phyloP scores from a whole-genome alignment of 2,329 filamentous ascomycete species.

The Aspergillus neotritici region DNA sequence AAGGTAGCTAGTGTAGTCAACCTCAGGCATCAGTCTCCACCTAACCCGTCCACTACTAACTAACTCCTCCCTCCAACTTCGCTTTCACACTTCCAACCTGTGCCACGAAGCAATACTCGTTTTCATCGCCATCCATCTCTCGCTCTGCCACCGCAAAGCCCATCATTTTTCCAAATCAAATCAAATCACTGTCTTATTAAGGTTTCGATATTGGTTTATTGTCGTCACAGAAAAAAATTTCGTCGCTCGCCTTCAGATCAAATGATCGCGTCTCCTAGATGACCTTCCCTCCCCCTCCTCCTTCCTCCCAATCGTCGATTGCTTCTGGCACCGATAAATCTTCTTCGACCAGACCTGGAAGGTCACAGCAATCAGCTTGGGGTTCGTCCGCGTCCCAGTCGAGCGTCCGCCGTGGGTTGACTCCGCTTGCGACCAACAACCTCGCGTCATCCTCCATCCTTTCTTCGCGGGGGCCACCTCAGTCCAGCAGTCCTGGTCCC shows the following conservation, averaged over 20 bases:
- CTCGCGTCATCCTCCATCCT: conserved; percentile 38
- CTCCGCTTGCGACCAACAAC: conserved; percentile 53
- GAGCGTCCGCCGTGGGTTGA: conserved; percentile 51
- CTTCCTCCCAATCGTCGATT: conserved; percentile 48
- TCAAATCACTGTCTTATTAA: conserved; percentile 6
- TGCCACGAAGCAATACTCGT: conserved; percentile 24
- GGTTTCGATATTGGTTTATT: conserved; percentile 6
- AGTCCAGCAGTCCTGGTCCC: conserved; percentile 46
- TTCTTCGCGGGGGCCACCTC: conserved; percentile 40
- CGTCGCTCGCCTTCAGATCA: conserved; percentile 39
- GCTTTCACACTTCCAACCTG: conserved; percentile 24
- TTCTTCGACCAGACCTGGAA: conserved; percentile 40
- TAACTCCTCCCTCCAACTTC: conserved; percentile 14
- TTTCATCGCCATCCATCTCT: conserved; percentile 15
- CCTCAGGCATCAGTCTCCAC: conserved; percentile 19
- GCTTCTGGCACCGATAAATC: conserved; percentile 47
- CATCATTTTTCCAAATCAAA: conserved; percentile 5
- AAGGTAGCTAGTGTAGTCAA: conserved; percentile 2
- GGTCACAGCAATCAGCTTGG: conserved; percentile 52
- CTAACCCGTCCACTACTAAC: conserved; percentile 15
- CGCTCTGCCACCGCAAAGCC: conserved; percentile 11
- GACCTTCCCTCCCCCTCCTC: conserved; percentile 51
- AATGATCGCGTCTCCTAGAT: conserved; percentile 52
- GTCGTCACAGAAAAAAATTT: conserved; percentile 26
- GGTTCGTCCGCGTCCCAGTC: conserved; percentile 51